Conservation (phyloP, 116 monocot species). For the Zostera marina region DNA sequence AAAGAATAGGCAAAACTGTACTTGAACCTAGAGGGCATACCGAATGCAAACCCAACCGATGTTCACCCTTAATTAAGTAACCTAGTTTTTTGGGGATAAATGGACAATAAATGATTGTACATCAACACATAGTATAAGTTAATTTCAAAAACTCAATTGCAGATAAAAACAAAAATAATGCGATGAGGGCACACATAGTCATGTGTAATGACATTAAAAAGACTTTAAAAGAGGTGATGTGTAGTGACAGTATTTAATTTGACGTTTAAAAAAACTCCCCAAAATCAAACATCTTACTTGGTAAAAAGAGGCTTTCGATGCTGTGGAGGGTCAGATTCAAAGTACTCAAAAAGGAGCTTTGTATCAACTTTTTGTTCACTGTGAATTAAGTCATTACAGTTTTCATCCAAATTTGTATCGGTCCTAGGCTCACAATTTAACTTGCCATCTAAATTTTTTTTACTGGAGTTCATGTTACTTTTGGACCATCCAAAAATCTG, state of each 20-base stretch:
- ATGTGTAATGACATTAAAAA: no score
- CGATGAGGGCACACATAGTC: no score
- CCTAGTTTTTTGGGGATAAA: no score
- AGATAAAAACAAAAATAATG: background rate
- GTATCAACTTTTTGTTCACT: background rate
- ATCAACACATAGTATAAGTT: background rate
- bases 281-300: slow-evolving; percentile 12
- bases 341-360: slow-evolving; percentile 25
- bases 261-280: background rate
- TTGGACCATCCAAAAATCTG: slow-evolving; percentile 38
- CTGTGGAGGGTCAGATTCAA: slow-evolving; percentile 25
- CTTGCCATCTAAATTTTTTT: slow-evolving; percentile 4
- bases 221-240: background rate
- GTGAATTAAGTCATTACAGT: slow-evolving; percentile 3
- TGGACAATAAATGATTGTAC: no score
- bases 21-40: no score
- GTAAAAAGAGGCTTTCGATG: slow-evolving; percentile 17
- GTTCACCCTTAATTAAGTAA: no score
- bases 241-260: background rate
- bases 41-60: no score
- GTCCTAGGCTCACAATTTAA: background rate
- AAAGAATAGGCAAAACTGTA: no score
- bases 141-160: background rate
- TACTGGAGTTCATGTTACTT: background rate
- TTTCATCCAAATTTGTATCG: slow-evolving; percentile 5